Base-by-base conservation (phyloP, 2,329 filamentous ascomycete species). In the Cryphonectria nitschkei region DNA sequence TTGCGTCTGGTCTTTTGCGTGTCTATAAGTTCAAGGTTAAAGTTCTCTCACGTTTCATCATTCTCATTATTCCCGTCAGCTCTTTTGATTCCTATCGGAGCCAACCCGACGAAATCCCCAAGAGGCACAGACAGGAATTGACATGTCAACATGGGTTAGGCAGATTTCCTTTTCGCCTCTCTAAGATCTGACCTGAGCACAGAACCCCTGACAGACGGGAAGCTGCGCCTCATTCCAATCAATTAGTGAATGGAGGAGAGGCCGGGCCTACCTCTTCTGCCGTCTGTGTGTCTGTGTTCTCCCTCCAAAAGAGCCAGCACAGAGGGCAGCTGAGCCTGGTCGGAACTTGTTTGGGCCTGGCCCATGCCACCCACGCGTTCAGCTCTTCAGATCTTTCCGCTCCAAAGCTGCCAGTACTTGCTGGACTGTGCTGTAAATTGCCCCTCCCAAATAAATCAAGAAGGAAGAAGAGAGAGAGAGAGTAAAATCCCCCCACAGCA, bases 351-450 rank as follows among this genome's bases (percentile, higher is more conserved):
- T 29, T 58, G 54, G 54, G 54, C 4, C 52, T 29, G 26, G 52
- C 52, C 26, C 54, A 58, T 32, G 54, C 54, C 54, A 58, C 54
- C 54, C 54, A 58, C 54, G 54, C 54, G 54, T 58, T 58, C 26
- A 19, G 54, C 26, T 29, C 26, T 58, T 58, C 54, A 58, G 54
- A 16, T 19, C 26, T 26, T 29, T 32, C 13, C 26, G 6, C 22
- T 26, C 54, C 54, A 56, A 26, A 32, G 3, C 52, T 56, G 43
- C 16, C 19, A 46, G 46, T 50, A n/a, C 19, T 9, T 22, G 2
- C 5, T 22, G 46, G 46, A 50, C 46, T 50, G 46, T 50, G 22
- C 46, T 50, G 46, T 50, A 50, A 50, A n/a, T 9, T 11, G 22
- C 46, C 46, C 46, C 46, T 8, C 9, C 37, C 37, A 50, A 50